Evolutionary conservation across 2,329 filamentous ascomycete species (phyloP).

Genomic region (Colletotrichum truncatum): DNA sequence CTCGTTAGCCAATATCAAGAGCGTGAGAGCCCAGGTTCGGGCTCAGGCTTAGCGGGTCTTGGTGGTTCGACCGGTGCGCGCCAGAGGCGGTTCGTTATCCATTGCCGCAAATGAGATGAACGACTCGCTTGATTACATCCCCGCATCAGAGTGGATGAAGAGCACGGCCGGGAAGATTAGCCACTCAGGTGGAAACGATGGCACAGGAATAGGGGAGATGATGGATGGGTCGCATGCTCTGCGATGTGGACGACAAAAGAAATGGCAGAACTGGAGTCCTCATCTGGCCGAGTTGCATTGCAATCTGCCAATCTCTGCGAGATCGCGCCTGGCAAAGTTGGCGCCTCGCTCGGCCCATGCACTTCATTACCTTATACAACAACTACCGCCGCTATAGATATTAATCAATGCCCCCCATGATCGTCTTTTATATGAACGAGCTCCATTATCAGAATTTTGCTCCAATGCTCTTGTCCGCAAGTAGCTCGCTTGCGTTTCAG

Average conservation of each 20-base stretch:
- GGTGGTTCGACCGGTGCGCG: constrained; percentile 9
- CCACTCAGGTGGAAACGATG: not conserved
- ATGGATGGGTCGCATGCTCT: not conserved
- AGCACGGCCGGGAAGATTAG: not conserved
- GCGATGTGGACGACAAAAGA: not conserved
- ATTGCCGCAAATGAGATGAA: constrained; percentile 26
- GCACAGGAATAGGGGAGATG: constrained; percentile 1
- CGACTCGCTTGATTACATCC: constrained; percentile 23
- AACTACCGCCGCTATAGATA: constrained; percentile 12
- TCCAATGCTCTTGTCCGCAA: constrained; percentile 20
- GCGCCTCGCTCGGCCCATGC: not conserved
- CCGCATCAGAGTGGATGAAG: constrained; percentile 11
- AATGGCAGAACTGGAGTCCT: not conserved
- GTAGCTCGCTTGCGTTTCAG: constrained; percentile 26
- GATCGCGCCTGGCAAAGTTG: not conserved
- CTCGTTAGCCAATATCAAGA: not conserved
- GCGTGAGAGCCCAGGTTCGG: not conserved
- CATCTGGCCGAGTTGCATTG: not conserved
- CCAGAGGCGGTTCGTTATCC: constrained; percentile 6
- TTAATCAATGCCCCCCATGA: constrained; percentile 25
- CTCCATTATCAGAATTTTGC: constrained; percentile 5
- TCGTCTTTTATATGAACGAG: constrained; percentile 21
- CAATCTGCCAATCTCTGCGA: constrained; percentile 10
- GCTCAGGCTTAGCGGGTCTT: constrained; percentile 11
- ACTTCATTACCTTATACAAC: constrained; percentile 1